phyloP scores from a whole-genome alignment of 805 yeast species.

The Candida suzukii region DNA sequence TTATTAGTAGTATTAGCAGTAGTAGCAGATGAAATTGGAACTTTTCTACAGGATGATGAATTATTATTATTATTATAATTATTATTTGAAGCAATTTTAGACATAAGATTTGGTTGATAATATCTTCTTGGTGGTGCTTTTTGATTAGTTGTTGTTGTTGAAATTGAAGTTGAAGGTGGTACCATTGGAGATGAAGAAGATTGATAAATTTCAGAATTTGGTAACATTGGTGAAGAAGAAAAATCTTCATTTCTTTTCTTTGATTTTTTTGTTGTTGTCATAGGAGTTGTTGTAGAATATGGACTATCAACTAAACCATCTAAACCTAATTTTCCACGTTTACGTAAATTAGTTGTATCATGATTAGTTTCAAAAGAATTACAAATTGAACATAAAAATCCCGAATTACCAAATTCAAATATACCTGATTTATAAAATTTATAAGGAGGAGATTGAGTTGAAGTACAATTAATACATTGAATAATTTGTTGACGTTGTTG shows the following conservation, averaged over 20 bases:
- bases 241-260: too few relatives aligned
- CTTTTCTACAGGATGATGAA: neutral
- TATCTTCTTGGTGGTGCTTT: neutral
- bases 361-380: slow-evolving; percentile 15
- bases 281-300: slow-evolving; percentile 9
- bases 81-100: neutral
- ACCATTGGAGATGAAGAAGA: neutral
- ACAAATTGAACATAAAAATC: slow-evolving; percentile 24
- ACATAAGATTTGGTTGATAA: neutral
- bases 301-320: slow-evolving; percentile 28
- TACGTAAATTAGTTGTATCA: slow-evolving; percentile 18
- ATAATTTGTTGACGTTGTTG: slow-evolving; percentile 1
- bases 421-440: slow-evolving; percentile 26
- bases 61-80: neutral
- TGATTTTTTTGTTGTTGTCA: neutral
- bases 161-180: neutral
- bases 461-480: slow-evolving; percentile 25
- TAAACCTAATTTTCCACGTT: slow-evolving; percentile 25
- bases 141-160: neutral
- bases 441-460: slow-evolving; percentile 22
- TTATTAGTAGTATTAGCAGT: neutral
- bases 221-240: neutral
- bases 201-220: neutral
- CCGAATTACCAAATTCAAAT: slow-evolving; percentile 28
- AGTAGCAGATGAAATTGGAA: neutral